Base-by-base conservation (phyloP, 1,284 basidiomycete species). In the Ustanciosporium gigantosporum region DNA sequence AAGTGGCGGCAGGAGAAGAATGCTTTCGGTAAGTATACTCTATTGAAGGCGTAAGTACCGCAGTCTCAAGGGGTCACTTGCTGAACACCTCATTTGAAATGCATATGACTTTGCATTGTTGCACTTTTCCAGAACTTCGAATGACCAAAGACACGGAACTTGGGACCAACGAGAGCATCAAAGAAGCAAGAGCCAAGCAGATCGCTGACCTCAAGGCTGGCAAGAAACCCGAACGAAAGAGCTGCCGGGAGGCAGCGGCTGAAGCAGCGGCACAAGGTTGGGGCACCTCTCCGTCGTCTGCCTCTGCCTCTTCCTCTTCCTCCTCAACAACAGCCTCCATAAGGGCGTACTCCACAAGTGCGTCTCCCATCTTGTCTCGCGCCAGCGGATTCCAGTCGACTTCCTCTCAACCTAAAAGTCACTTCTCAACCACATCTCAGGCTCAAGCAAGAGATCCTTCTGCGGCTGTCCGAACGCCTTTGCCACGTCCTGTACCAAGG, bases 131-230 rank as follows among this genome's bases (percentile, higher is more conserved):
- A 71, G 65, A 65, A 31, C 62, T 76, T 7, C 56, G 64, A 31
- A 62, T 76, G 56, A 70, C 70, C 29, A 50, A 66, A 43, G 68
- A 76, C n/a, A 76, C 73, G 2, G 73, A 76, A 57, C 66, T 76
- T 19, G 73, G 73, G 31, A 69, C 53, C 38, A 74, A 76, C 56
- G 72, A 74, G 36, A 69, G 66, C 52, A 71, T 74, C 47, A 73
- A 69, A 48, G 56, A 66, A 35, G 53, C 56, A 11, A 39, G 66
- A 22, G 53, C 61, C 8, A 42, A 57, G 48, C 69, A 71, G 51
- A 56, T 71, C 29, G 67, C 58, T 31, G 62, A 62, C 36, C 59
- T 71, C 31, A 60, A 64, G 37, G 60, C 64, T 7, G 53, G 56
- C 46, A 71, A 71, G 53, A 58, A 55, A 42, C 61, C 61, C 19